Base-by-base conservation (phyloP, 2,329 filamentous ascomycete genomes). In the Epichloe sibirici region DNA sequence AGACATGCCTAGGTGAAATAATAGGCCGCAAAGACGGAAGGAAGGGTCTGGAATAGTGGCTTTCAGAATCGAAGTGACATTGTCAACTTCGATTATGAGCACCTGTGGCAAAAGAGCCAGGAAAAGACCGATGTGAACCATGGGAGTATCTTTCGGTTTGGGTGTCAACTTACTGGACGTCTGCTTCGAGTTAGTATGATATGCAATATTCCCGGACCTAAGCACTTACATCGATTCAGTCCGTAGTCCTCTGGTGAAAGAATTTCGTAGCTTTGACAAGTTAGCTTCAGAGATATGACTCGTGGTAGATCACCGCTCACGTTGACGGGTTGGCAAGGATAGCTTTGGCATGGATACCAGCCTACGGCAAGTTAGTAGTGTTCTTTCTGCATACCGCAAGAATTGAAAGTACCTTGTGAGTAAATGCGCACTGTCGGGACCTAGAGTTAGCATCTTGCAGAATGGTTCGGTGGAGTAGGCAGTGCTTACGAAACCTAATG, bases 181-280 rank as follows among this genome's bases (percentile, higher is more conserved):
- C 48, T 49, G 17, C 8, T 31, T n/a, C n/a, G 35, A 44, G 39
- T 49, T 44, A 49, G 48, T 43, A 49, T n/a, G 5, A 49, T 37
- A 3, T 43, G 15, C 7, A 37, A 6, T 21, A 15, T 4, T 43
- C 38, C 35, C 4, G 13, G 2, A 9, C 17, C 1, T 6, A 44
- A 7, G 8, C 15, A 49, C 48, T 49, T 49, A 49, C 38, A 49
- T 51, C 55, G 54, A 42, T 31, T 46, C 43, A 58, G 39, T 13
- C 57, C 58, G 48, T 54, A 57, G 23, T 94, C 87, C 53, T 79
- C 79, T 2, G 90, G 90, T 69, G 91, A 86, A 69, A 95, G 85
- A 64, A 94, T 94, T 71, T 93, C 88, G 71, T 94, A 94, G 44
- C 88, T 93, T 51, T 3, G 60, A 56, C 45, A 8, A 37, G 48